Percentiles rank a stretch among this genome's conserved stretches.
These are phyloP conservation scores for Hyphopichia fennica DNA, from an alignment of 1,139 yeast genomes.

Conservation along the genomic window DNA sequence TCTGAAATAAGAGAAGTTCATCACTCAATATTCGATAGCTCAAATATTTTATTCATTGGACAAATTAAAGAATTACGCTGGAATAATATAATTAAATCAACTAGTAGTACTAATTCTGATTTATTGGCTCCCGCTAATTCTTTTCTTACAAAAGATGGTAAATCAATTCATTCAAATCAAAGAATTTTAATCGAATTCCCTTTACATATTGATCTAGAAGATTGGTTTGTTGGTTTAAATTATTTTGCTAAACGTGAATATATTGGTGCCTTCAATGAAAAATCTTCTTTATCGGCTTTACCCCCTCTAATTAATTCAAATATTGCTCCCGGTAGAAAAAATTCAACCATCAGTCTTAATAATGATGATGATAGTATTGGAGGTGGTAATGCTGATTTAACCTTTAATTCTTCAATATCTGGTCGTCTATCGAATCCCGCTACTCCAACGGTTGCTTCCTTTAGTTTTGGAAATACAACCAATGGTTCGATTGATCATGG, in stretches of 20 bases:
- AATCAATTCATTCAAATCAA: constrained; percentile 33
- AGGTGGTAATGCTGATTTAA: not conserved
- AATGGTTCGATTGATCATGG: not conserved
- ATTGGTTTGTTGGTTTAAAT: constrained; percentile 77
- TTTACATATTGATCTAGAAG: constrained; percentile 70
- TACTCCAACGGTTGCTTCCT: constrained; percentile 1
- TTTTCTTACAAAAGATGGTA: constrained; percentile 36
- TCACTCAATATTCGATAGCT: constrained; percentile 62
- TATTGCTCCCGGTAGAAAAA: constrained; percentile 1
- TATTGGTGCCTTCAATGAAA: constrained; percentile 33
- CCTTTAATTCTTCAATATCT: not conserved
- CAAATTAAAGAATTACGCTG: constrained; percentile 52
- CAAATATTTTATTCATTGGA: constrained; percentile 61
- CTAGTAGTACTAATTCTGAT: constrained; percentile 24
- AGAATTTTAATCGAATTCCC: constrained; percentile 63
- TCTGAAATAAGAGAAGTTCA: constrained; percentile 71
- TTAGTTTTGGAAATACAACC: not conserved
- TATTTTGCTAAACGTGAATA: constrained; percentile 67
- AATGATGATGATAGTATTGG: not conserved
- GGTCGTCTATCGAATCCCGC: not conserved
- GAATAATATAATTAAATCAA: constrained; percentile 38
- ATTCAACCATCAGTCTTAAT: not conserved
- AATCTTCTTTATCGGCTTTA: not conserved
- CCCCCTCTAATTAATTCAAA: not conserved
- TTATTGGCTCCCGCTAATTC: constrained; percentile 15